Conservation (phyloP, 2,329 filamentous ascomycete species). For the Pseudonectria foliicola region DNA sequence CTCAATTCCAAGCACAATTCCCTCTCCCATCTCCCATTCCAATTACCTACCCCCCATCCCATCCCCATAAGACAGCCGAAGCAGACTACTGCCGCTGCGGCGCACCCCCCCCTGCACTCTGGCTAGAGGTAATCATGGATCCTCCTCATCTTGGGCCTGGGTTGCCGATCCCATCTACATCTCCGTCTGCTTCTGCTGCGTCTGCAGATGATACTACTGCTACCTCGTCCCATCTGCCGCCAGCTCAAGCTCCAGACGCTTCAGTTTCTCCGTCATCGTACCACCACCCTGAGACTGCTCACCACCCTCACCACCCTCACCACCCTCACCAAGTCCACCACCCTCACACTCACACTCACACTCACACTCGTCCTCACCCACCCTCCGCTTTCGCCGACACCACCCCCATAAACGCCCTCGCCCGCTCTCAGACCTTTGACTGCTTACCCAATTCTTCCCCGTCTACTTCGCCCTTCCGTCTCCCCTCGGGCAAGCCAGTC, state of each 20-base stretch:
- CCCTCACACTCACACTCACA: constrained; percentile 5
- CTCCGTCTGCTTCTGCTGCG: constrained; percentile 11
- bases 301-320: not conserved
- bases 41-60: no score
- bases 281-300: constrained; percentile 5
- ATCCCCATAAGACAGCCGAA: no score
- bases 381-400: no score
- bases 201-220: constrained; percentile 1
- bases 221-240: not conserved
- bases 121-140: no score
- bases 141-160: no score
- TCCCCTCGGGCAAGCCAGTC: constrained; percentile 31
- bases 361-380: constrained; percentile 7
- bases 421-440: constrained; percentile 21
- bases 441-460: constrained; percentile 11
- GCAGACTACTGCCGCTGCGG: no score
- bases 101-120: no score
- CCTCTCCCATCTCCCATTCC: no score
- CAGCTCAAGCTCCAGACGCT: not conserved
- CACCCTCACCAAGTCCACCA: not conserved
- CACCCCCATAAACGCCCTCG: constrained; percentile 11
- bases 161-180: no score
- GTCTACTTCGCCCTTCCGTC: constrained; percentile 8
- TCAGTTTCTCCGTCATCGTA: constrained; percentile 7
- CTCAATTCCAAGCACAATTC: no score